phyloP scores from a whole-genome alignment of 345 rosid species.

The Euphorbia tirucalli region DNA sequence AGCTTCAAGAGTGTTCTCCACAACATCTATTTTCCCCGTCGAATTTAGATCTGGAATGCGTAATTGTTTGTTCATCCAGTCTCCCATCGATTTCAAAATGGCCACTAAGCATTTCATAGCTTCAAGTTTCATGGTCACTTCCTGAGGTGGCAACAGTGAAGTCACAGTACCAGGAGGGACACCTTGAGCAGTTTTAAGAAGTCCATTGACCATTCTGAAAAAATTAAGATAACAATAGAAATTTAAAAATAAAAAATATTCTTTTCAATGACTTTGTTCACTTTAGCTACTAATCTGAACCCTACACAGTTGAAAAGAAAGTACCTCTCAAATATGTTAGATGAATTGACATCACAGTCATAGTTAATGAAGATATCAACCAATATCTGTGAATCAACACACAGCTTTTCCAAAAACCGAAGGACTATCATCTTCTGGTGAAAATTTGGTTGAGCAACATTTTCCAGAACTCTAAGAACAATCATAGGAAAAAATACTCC shows the following conservation, averaged over 20 bases:
- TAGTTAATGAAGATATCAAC: conserved; percentile 98
- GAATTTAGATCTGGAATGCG: conserved; percentile 87
- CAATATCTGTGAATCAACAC: conserved; percentile 92
- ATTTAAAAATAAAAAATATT: not conserved
- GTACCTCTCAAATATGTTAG: conserved; percentile 98
- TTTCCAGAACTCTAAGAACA: conserved; percentile 91
- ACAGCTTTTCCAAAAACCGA: conserved; percentile 92
- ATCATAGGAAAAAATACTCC: conserved; percentile 99
- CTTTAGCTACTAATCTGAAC: not conserved
- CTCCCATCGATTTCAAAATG: conserved; percentile 95
- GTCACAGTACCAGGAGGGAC: conserved; percentile 80
- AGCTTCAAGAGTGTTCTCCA: conserved; percentile 60
- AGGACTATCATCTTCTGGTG: conserved; percentile 99
- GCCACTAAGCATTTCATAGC: conserved; percentile 96
- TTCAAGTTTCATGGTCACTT: conserved; percentile 87
- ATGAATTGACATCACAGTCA: conserved; percentile 98
- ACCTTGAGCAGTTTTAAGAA: conserved; percentile 99
- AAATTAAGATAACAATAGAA: conserved; percentile 17
- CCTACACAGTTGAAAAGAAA: conserved; percentile 11
- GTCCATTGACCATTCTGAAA: conserved; percentile 98
- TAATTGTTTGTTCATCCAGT: conserved; percentile 96
- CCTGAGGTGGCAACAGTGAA: conserved; percentile 89
- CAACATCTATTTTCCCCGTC: conserved; percentile 54
- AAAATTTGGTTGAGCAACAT: conserved; percentile 96
- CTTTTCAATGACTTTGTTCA: not conserved